Evolutionary conservation across 495 filamentous ascomycete species (phyloP), one percentile per base, ranked within the genome.

Genomic region (Sordaria brevicollis): DNA sequence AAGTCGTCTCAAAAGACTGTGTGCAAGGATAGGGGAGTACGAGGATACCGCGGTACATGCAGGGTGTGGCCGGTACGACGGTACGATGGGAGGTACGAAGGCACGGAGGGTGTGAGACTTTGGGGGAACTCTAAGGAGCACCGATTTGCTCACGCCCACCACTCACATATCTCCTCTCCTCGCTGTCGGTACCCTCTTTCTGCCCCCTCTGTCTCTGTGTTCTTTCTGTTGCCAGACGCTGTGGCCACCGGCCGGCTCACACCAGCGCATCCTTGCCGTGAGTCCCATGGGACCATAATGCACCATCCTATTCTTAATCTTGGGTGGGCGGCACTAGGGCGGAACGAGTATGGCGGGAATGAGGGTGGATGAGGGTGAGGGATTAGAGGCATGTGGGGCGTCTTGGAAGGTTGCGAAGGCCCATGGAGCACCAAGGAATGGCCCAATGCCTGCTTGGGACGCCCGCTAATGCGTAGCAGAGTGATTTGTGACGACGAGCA

Each of bases 241-340:
- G 69, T 68, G 66, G 68, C 69, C 70, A 71, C 69, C 71, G 71
- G 66, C 66, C 71, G 68, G 35, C 76, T 72, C 74, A 72, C 71
- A 74, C 74, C 76, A 77, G 67, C 71, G 65, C 76, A 76, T 69
- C 76, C 70, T 74, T 62, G 70, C 65, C 67, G 35, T 67, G 67
- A 76, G 72, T 68, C 71, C 72, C 71, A 71, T 72, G 74, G 72
- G 54, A 71, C 66, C 68, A 72, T 72, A 73, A 74, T 78, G 76
- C 76, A 69, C 71, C 71, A 73, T 70, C 74, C 76, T 79, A 76
- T 79, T 78, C 72, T 76, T 76, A 78, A 78, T 78, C 71, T 74
- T 73, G 69, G 74, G 71, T 71, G 69, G 71, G 69, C 71, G 73
- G 72, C 74, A 71, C 76, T 76, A 78, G 71, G 65, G 67, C 38